These are phyloP conservation scores for Friedmanniomyces endolithicus DNA, from an alignment of 495 filamentous ascomycete species.

Conservation along the genomic window DNA sequence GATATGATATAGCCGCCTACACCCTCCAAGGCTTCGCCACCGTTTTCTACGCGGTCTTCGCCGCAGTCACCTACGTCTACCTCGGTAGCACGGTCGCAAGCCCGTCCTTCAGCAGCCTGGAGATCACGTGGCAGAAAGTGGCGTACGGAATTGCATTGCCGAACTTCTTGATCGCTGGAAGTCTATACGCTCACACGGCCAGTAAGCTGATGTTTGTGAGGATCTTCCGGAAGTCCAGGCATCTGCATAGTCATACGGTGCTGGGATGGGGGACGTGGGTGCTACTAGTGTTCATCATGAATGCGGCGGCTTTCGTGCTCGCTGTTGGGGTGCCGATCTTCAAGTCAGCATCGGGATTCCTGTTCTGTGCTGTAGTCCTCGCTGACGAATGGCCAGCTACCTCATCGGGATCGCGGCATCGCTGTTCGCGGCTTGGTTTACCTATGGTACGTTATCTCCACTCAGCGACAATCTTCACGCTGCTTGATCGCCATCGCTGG, in stretches of 20 bases:
- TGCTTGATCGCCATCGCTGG: too few relatives aligned
- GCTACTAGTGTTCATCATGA: constrained; percentile 35
- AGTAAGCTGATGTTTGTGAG: constrained; percentile 40
- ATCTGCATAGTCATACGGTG: constrained; percentile 39
- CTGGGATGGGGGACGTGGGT: constrained; percentile 41
- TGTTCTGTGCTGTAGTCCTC: background rate
- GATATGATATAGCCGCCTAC: constrained; percentile 27
- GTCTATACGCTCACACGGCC: constrained; percentile 41
- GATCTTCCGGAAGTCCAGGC: constrained; percentile 36
- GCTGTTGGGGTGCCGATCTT: constrained; percentile 44
- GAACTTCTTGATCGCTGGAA: constrained; percentile 40
- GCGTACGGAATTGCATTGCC: constrained; percentile 38
- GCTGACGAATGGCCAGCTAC: background rate
- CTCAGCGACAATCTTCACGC: background rate
- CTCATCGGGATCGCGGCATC: constrained; percentile 35
- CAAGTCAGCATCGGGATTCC: constrained; percentile 26
- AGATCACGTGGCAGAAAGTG: constrained; percentile 36
- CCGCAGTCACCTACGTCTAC: constrained; percentile 40
- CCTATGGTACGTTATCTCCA: constrained; percentile 2
- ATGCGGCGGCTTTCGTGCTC: constrained; percentile 37
- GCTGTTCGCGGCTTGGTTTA: constrained; percentile 32
- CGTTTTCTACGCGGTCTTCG: constrained; percentile 43
- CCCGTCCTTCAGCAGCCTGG: constrained; percentile 41
- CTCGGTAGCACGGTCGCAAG: constrained; percentile 38
- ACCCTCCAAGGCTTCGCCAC: constrained; percentile 36